Evolutionary conservation across 2,329 filamentous ascomycete species (phyloP), one percentile per base, ranked within the genome.

Genomic region (Sclerotinia subarctica): DNA sequence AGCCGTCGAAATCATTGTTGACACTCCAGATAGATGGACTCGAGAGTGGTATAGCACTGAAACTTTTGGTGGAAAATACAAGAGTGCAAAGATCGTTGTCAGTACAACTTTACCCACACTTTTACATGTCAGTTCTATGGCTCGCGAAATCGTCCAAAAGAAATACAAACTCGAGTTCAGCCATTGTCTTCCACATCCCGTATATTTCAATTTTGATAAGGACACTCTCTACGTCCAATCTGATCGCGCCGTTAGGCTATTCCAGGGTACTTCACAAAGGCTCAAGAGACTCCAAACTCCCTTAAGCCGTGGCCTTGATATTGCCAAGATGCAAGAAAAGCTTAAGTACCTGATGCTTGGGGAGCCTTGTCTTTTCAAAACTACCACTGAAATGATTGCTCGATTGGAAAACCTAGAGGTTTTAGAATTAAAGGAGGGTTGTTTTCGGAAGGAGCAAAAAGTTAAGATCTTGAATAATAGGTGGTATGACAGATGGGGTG

Each of bases 161-260:
- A 13, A 51, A 51, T 63, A 63, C 17, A n/a, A 49, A 38, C 59
- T 63, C 15, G 59, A 63, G 32, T 63, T 63, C n/a, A 35, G 15
- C 2, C 32, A 51, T 17, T 63, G 46, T 38, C 32, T 63, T 17
- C 47, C 29, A n/a, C 47, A 63, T 13, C 46, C 59, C 15, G 17
- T 63, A 51, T 63, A 63, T 10, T 63, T 63, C 32, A 63, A 63
- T 26, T 63, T 35, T 17, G 46, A 63, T 4, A 63, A 26, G 15
- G 59, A 63, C 3, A 63, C 29, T 21, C 46, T 63, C n/a, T 63
- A 51, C 46, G 51, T 63, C n/a, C 59, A 63, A 42, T 63, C 59
- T 11, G 59, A 63, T 51, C 32, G 59, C 0, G 46, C 46, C 1
- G n/a, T 10, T 24, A 63, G 26, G n/a, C 3, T 63, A 4, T 51